phyloP scores from a whole-genome alignment of 805 yeast genomes.

The Deakozyma indianensis region DNA sequence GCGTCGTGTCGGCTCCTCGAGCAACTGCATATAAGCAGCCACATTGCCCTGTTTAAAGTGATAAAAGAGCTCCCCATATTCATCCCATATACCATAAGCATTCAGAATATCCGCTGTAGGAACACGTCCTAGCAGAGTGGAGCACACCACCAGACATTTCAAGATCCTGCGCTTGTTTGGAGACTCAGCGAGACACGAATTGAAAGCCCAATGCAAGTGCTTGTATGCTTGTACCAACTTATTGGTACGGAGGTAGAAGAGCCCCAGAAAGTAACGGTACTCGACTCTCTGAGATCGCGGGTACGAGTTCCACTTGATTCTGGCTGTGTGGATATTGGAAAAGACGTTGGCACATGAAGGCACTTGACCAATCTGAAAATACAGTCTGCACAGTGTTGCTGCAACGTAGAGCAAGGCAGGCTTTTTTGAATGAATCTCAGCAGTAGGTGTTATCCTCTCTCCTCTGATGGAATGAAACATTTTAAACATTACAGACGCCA shows the following conservation, averaged over 20 bases:
- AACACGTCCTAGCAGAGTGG: constrained; percentile 38
- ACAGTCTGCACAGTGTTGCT: constrained; percentile 37
- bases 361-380: constrained; percentile 29
- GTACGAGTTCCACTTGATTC: constrained; percentile 2
- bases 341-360: constrained; percentile 51
- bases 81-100: constrained; percentile 17
- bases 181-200: constrained; percentile 21
- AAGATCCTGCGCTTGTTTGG: constrained; percentile 30
- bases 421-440: constrained; percentile 24
- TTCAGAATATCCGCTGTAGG: constrained; percentile 26
- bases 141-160: constrained; percentile 35
- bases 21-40: constrained; percentile 20
- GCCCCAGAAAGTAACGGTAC: constrained; percentile 17
- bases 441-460: constrained; percentile 20
- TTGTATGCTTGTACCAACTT: constrained; percentile 36
- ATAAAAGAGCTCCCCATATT: constrained; percentile 26
- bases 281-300: constrained; percentile 14
- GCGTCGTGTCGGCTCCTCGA: constrained; percentile 18
- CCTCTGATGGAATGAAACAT: constrained; percentile 49
- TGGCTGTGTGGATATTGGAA: constrained; percentile 55
- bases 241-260: constrained; percentile 39
- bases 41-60: constrained; percentile 32
- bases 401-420: constrained; percentile 40
- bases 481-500: constrained; percentile 40
- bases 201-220: constrained; percentile 44